These are phyloP conservation scores for Plenodomus tracheiphilus DNA, from an alignment of 2,329 filamentous ascomycete genomes.

Conservation along the genomic window DNA sequence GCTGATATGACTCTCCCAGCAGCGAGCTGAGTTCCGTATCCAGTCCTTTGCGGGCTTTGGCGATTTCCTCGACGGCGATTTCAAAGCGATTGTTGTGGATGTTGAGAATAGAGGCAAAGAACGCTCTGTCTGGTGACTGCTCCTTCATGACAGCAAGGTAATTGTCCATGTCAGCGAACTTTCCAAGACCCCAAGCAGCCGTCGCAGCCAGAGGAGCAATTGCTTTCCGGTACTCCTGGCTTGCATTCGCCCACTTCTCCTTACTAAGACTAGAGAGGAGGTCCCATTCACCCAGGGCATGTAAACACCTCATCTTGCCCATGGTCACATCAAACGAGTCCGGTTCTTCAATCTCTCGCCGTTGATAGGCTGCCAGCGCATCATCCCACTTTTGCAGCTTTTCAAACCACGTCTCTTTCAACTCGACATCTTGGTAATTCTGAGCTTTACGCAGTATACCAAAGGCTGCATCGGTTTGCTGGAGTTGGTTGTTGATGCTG, in stretches of 20 bases:
- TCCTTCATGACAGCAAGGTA: slow-evolving; percentile 96
- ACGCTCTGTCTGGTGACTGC: slow-evolving; percentile 89
- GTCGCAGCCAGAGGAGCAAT: slow-evolving; percentile 94
- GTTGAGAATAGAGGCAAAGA: slow-evolving; percentile 94
- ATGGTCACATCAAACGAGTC: slow-evolving; percentile 91
- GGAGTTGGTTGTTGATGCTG: slow-evolving; percentile 98
- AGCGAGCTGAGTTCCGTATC: slow-evolving; percentile 95
- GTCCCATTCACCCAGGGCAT: slow-evolving; percentile 97
- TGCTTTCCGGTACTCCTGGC: slow-evolving; percentile 80
- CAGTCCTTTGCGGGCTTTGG: slow-evolving; percentile 87
- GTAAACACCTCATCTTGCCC: slow-evolving; percentile 98
- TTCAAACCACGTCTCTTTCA: slow-evolving; percentile 99
- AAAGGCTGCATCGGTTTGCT: slow-evolving; percentile 97
- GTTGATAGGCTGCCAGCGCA: slow-evolving; percentile 87
- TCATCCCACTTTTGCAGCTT: slow-evolving; percentile 99
- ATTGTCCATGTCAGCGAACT: slow-evolving; percentile 98
- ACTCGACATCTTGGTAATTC: slow-evolving; percentile 90
- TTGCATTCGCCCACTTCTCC: slow-evolving; percentile 91
- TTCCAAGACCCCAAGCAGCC: slow-evolving; percentile 92
- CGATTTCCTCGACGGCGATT: slow-evolving; percentile 84
- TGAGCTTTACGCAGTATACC: slow-evolving; percentile 96
- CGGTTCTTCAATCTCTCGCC: slow-evolving; percentile 73
- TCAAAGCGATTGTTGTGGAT: slow-evolving; percentile 96
- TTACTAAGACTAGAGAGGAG: slow-evolving; percentile 84
- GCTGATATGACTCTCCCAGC: slow-evolving; percentile 97